A percentile compares a stretch with the other conserved stretches of the same genome.
Evolutionary conservation across 371 early-diverging fungal genomes (phyloP).

Genomic region (Mucor irregularis): DNA sequence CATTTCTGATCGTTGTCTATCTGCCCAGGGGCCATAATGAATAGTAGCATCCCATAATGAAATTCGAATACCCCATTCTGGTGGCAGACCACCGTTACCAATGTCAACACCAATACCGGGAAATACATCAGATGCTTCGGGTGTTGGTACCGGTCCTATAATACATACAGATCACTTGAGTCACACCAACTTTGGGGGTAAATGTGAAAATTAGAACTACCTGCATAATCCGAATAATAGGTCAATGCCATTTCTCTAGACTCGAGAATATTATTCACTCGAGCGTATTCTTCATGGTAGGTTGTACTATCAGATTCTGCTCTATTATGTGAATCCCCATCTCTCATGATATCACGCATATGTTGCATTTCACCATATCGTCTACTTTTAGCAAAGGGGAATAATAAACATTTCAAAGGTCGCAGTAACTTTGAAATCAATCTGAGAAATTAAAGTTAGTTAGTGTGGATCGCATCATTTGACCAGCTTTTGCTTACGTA

Average conservation of each 20-base stretch:
- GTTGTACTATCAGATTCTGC: conserved; percentile 32
- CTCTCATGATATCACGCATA: conserved; percentile 52
- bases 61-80: conserved; percentile 77
- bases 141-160: conserved; percentile 56
- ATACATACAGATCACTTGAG: conserved; percentile 1
- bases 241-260: conserved; percentile 59
- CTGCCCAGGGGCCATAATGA: conserved; percentile 88
- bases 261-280: conserved; percentile 67
- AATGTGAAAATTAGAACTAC: conserved; percentile 32
- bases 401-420: conserved; percentile 11
- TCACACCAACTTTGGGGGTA: not conserved
- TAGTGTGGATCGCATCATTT: too few relatives aligned
- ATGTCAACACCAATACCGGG: conserved; percentile 43
- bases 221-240: conserved; percentile 75
- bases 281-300: conserved; percentile 72
- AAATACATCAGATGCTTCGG: conserved; percentile 14
- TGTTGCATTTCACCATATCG: conserved; percentile 47
- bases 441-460: too few relatives aligned
- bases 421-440: not conserved
- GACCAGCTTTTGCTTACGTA: too few relatives aligned
- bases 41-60: conserved; percentile 60
- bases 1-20: conserved; percentile 71
- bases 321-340: conserved; percentile 28
- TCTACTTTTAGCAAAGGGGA: conserved; percentile 22
- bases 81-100: conserved; percentile 65